Percentiles rank a stretch among this genome's conserved stretches.
Conservation (phyloP, 192 early-diverging fungal genomes). For the Dissophora globulifera region DNA sequence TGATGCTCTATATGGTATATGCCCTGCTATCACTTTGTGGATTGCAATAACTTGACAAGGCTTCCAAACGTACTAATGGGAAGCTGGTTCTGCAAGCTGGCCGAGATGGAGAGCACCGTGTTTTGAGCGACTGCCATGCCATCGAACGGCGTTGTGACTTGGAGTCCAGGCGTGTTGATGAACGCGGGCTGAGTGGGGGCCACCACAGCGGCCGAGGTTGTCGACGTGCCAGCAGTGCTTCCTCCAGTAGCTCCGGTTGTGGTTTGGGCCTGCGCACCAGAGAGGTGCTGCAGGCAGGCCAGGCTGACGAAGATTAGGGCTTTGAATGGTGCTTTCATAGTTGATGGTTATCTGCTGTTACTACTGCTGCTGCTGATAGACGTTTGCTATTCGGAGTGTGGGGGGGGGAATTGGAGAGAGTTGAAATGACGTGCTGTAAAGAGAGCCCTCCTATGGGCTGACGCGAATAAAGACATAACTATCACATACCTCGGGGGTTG, state of each 20-base stretch:
- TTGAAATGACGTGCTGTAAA: no score
- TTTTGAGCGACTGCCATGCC: constrained; percentile 19
- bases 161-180: constrained; percentile 33
- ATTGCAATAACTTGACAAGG: not conserved
- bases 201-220: not conserved
- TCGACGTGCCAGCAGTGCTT: not conserved
- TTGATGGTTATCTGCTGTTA: not conserved
- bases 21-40: not conserved
- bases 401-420: no score
- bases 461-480: no score
- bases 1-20: no score
- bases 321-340: constrained; percentile 20
- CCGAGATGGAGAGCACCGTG: constrained; percentile 24
- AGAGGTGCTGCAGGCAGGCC: constrained; percentile 19
- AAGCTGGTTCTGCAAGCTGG: not conserved
- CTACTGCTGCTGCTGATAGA: no score
- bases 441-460: no score
- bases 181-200: constrained; percentile 12
- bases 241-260: not conserved
- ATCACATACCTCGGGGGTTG: no score
- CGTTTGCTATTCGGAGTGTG: no score
- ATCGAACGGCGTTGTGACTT: constrained; percentile 4
- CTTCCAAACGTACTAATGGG: constrained; percentile 33
- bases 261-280: constrained; percentile 8
- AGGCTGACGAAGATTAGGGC: constrained; percentile 14